Evolutionary conservation across 176 grass and related monocot genomes (phyloP).

Genomic region (Bolboschoenus planiculmis): DNA sequence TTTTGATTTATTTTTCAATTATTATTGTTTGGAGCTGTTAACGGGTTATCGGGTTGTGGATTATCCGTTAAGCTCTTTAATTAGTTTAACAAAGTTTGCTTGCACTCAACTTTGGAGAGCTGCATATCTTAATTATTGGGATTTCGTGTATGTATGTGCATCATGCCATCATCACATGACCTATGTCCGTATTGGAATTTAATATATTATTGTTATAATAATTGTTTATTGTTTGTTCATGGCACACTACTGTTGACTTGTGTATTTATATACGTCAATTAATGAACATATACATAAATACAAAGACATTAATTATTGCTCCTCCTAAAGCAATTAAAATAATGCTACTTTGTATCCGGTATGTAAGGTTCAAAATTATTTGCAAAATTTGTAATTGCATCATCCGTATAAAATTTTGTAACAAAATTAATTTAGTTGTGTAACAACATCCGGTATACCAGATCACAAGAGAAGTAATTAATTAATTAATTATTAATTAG

Average conservation of each 20-base stretch:
- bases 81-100: not conserved
- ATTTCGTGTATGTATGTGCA: not conserved
- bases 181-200: not conserved
- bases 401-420: too few relatives aligned
- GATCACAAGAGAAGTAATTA: too few relatives aligned
- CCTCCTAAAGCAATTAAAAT: too few relatives aligned
- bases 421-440: too few relatives aligned
- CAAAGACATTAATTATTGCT: too few relatives aligned
- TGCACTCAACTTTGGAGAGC: constrained; percentile 21
- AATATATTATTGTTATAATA: not conserved
- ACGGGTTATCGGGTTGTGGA: constrained; percentile 8
- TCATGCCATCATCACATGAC: not conserved
- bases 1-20: not conserved
- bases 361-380: too few relatives aligned
- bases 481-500: too few relatives aligned
- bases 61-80: not conserved
- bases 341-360: too few relatives aligned
- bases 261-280: not conserved
- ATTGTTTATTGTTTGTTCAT: not conserved
- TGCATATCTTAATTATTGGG: not conserved
- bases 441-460: too few relatives aligned
- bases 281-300: too few relatives aligned
- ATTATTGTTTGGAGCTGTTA: not conserved
- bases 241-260: not conserved
- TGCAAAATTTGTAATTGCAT: too few relatives aligned